Evolutionary conservation across 768 basidiomycete genomes (phyloP).

Genomic region (Leccinum subtestaceum): DNA sequence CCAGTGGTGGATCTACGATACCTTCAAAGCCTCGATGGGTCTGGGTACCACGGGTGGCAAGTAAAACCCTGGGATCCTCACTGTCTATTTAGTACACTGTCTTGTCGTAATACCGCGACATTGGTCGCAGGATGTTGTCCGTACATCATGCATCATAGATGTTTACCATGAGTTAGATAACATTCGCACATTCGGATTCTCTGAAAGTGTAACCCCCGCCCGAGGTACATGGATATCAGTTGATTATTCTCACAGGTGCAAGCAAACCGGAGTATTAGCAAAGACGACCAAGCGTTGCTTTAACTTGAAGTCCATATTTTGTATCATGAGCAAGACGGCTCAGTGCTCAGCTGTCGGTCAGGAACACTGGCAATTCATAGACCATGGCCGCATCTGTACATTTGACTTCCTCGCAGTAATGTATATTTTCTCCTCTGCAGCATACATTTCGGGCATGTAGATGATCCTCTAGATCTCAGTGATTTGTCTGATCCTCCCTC

Average conservation of each 20-base stretch:
- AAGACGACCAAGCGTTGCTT: too few relatives aligned
- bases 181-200: neutral
- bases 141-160: constrained; percentile 7
- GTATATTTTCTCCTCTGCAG: too few relatives aligned
- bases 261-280: too few relatives aligned
- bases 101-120: constrained; percentile 4
- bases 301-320: too few relatives aligned
- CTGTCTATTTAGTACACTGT: neutral
- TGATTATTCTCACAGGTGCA: too few relatives aligned
- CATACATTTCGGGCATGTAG: neutral
- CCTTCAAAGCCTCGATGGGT: constrained; percentile 80
- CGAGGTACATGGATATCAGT: too few relatives aligned
- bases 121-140: neutral
- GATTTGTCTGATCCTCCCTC: neutral
- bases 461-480: neutral
- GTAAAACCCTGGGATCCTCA: constrained; percentile 37
- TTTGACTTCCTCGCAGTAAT: too few relatives aligned
- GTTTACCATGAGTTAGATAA: constrained; percentile 1
- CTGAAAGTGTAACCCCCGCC: neutral
- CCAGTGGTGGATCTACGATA: constrained; percentile 94
- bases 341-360: too few relatives aligned
- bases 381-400: too few relatives aligned
- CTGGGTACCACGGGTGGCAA: constrained; percentile 87
- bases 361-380: too few relatives aligned
- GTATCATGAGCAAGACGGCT: too few relatives aligned